phyloP scores from a whole-genome alignment of 192 early-diverging fungal genomes.

The Coemansia sp. region DNA sequence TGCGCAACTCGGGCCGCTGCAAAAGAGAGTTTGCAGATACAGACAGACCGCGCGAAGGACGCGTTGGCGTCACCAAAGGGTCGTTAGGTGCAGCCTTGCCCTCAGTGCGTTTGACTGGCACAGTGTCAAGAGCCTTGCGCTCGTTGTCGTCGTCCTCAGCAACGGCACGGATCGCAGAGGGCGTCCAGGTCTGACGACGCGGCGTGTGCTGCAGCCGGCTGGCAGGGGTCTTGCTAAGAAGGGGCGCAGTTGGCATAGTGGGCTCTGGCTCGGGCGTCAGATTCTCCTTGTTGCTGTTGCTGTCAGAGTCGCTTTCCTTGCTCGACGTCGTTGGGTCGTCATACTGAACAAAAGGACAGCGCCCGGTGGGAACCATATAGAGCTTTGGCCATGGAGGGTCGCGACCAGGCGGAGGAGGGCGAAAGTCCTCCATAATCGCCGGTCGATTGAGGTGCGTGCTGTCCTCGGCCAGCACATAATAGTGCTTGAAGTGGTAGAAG shows the following conservation, averaged over 20 bases:
- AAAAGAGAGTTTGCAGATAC: not conserved
- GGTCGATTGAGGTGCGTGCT: conserved; percentile 48
- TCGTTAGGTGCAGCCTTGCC: not conserved
- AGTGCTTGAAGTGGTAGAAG: conserved; percentile 55
- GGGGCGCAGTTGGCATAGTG: conserved; percentile 29
- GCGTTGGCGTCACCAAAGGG: conserved; percentile 33
- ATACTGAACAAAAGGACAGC: conserved; percentile 58
- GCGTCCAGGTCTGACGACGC: conserved; percentile 28
- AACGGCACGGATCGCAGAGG: conserved; percentile 6
- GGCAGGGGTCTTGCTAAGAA: conserved; percentile 47
- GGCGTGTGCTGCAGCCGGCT: conserved; percentile 34
- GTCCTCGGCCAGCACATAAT: conserved; percentile 54
- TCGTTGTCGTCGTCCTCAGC: not conserved
- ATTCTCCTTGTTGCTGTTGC: conserved; percentile 50
- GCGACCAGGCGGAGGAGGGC: conserved; percentile 39
- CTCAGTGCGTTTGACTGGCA: not conserved
- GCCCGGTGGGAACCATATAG: conserved; percentile 55
- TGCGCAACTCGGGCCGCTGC: not conserved
- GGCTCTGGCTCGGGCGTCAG: conserved; percentile 48
- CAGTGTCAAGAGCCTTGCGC: conserved; percentile 7
- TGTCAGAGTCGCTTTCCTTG: conserved; percentile 52
- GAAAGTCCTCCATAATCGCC: conserved; percentile 51
- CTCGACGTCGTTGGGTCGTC: conserved; percentile 55
- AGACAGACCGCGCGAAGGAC: conserved; percentile 18
- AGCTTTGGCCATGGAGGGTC: conserved; percentile 57